phyloP scores from a whole-genome alignment of 2,329 filamentous ascomycete species.

The Microthyrium microscopicum region DNA sequence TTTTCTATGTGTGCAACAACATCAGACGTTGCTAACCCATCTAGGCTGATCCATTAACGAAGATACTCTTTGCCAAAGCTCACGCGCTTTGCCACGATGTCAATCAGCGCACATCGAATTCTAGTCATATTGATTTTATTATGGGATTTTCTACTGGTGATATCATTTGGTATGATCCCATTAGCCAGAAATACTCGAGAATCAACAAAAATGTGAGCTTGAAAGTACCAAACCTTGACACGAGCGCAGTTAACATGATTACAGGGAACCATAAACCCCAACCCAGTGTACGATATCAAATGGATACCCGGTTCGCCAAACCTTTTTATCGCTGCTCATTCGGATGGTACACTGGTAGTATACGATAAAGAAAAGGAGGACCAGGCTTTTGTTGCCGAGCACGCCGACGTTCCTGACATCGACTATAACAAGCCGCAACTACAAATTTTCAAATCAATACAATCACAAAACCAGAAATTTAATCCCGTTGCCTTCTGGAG shows the following conservation, averaged over 20 bases:
- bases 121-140: conserved; percentile 71
- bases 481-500: conserved; percentile 93
- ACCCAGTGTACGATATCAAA: conserved; percentile 69
- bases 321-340: conserved; percentile 78
- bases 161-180: conserved; percentile 96
- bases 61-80: conserved; percentile 92
- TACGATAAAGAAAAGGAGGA: conserved; percentile 98
- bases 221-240: not conserved
- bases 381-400: conserved; percentile 56
- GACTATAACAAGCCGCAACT: conserved; percentile 30
- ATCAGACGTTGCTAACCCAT: conserved; percentile 7
- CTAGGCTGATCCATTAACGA: conserved; percentile 81
- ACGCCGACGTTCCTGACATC: conserved; percentile 2
- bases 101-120: conserved; percentile 64
- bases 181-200: conserved; percentile 86
- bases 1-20: too few relatives aligned
- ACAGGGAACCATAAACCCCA: conserved; percentile 70
- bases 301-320: conserved; percentile 95
- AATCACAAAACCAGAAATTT: conserved; percentile 80
- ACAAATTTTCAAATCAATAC: conserved; percentile 74
- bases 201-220: conserved; percentile 76
- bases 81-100: conserved; percentile 91
- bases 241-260: not conserved
- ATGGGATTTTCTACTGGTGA: conserved; percentile 95
- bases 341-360: conserved; percentile 78